A percentile compares a stretch with the other conserved stretches of the same genome.
Conservation (phyloP, 1,284 basidiomycete species). For the Cryptococcus sp. region DNA sequence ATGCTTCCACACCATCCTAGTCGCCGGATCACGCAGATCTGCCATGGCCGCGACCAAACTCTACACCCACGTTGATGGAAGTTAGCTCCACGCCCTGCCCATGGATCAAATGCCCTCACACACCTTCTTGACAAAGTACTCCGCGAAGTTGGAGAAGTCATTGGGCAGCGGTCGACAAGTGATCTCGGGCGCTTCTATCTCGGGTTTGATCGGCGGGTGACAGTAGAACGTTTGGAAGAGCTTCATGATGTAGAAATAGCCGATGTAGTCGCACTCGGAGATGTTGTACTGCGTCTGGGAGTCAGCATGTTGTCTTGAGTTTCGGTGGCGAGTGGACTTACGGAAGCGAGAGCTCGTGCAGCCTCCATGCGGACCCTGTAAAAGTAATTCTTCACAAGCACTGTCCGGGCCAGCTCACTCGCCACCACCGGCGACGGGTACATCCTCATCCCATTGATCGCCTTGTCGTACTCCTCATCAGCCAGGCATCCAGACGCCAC, state of each 20-base stretch:
- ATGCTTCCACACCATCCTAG: constrained; percentile 61
- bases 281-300: constrained; percentile 30
- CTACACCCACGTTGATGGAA: constrained; percentile 3
- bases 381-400: constrained; percentile 93
- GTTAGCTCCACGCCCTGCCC: constrained; percentile 4
- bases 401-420: constrained; percentile 84
- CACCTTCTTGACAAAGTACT: constrained; percentile 93
- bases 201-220: constrained; percentile 73
- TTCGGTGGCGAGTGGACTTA: constrained; percentile 52
- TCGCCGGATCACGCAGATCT: constrained; percentile 35
- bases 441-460: constrained; percentile 74
- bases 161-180: constrained; percentile 88
- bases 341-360: constrained; percentile 75
- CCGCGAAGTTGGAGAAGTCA: constrained; percentile 84
- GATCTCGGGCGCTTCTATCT: constrained; percentile 75
- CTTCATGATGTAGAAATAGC: constrained; percentile 93
- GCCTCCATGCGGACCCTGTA: constrained; percentile 97
- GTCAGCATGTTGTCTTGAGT: neutral
- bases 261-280: constrained; percentile 56
- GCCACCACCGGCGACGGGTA: constrained; percentile 86
- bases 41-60: constrained; percentile 35
- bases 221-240: constrained; percentile 86
- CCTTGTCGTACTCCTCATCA: constrained; percentile 54
- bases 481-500: neutral
- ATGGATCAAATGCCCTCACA: constrained; percentile 23